Evolutionary conservation across 768 basidiomycete species (phyloP).

Genomic region (Coprinopsis strossmayeri): DNA sequence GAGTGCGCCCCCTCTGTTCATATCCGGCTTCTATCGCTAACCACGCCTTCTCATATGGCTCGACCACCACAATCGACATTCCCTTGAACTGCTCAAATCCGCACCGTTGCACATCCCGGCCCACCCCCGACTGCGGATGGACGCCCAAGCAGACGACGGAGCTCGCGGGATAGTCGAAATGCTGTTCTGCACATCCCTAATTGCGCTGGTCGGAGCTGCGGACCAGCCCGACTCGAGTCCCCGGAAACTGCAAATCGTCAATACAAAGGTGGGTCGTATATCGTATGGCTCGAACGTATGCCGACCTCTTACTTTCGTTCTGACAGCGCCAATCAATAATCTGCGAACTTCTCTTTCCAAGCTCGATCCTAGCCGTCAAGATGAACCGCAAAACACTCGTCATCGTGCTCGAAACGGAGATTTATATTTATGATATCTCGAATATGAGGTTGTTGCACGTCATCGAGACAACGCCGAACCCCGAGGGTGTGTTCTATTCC

Average conservation of each 20-base stretch:
- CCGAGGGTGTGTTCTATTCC: conserved; percentile 75
- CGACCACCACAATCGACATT: too few species aligned
- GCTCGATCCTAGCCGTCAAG: conserved; percentile 95
- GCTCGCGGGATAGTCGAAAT: conserved; percentile 97
- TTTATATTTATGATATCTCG: conserved; percentile 98
- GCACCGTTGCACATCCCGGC: too few species aligned
- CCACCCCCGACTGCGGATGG: too few species aligned
- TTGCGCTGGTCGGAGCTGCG: conserved; percentile 93
- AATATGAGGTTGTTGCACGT: conserved; percentile 98
- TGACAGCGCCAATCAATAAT: conserved; percentile 92
- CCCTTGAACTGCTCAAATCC: too few species aligned
- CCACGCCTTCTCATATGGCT: too few species aligned
- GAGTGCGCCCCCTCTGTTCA: conserved; percentile 2
- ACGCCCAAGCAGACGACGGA: conserved; percentile 67
- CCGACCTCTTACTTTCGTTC: background rate
- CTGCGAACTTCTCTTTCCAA: conserved; percentile 96
- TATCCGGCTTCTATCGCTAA: too few species aligned
- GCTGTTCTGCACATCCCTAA: conserved; percentile 98
- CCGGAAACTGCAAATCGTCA: conserved; percentile 93
- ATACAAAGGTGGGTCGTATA: conserved; percentile 89
- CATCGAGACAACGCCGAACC: conserved; percentile 94
- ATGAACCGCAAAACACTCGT: conserved; percentile 95
- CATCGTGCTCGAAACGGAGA: conserved; percentile 94
- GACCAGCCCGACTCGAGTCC: conserved; percentile 89
- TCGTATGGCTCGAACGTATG: background rate